phyloP scores from a whole-genome alignment of 2,329 filamentous ascomycete genomes.

The Paecilomyces sp. region DNA sequence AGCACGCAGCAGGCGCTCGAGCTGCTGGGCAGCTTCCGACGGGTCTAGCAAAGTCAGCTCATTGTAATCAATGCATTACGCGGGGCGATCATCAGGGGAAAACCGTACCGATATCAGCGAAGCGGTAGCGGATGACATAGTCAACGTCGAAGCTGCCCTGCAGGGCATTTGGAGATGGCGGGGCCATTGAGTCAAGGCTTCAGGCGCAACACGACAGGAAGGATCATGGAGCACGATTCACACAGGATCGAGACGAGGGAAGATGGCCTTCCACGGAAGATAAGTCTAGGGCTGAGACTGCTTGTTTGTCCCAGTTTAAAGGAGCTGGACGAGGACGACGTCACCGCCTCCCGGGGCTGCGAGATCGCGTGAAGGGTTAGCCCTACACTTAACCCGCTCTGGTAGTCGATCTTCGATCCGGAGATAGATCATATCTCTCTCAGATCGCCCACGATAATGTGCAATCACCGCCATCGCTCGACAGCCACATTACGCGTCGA shows the following conservation, averaged over 20 bases:
- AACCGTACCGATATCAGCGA: conserved; percentile 57
- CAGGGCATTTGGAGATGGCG: conserved; percentile 16
- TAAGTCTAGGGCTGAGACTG: not conserved
- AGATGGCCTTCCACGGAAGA: not conserved
- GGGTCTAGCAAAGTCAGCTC: conserved; percentile 46
- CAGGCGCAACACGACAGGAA: not conserved
- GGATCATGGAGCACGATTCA: not conserved
- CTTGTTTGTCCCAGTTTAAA: not conserved
- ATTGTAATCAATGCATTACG: not conserved
- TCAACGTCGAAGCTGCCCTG: conserved; percentile 66
- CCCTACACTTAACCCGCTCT: not conserved
- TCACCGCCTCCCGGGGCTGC: not conserved
- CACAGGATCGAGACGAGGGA: not conserved
- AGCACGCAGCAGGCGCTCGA: conserved; percentile 69
- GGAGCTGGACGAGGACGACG: not conserved
- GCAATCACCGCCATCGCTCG: not conserved
- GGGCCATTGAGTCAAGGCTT: conserved; percentile 17
- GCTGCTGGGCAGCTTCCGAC: conserved; percentile 62
- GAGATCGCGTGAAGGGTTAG: not conserved
- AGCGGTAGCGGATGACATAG: conserved; percentile 78
- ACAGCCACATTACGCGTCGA: not conserved
- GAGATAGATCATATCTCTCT: not conserved
- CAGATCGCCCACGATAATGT: not conserved
- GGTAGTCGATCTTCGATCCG: not conserved
- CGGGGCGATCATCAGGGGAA: not conserved